These are phyloP conservation scores for Xylaria sp. DNA, from an alignment of 2,329 filamentous ascomycete species.

Conservation along the genomic window DNA sequence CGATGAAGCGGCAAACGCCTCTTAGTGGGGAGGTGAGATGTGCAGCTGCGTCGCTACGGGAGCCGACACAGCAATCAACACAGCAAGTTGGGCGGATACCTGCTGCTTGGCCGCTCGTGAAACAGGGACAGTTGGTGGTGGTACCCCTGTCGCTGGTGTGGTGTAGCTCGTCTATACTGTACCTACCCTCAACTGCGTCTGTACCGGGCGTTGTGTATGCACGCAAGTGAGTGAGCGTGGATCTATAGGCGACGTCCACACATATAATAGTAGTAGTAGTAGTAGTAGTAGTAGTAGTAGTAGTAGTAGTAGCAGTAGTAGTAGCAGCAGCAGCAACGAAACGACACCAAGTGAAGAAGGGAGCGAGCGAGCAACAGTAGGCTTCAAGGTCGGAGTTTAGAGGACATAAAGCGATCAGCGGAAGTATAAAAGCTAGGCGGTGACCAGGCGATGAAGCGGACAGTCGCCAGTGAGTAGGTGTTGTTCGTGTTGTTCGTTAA, in stretches of 20 bases:
- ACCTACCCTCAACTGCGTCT: background rate
- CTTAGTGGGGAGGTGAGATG: slow-evolving; percentile 28
- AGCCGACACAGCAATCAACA: slow-evolving; percentile 11
- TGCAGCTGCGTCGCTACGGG: slow-evolving; percentile 17
- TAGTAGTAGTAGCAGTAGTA: no score
- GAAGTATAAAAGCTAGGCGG: background rate
- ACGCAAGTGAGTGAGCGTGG: slow-evolving; percentile 24
- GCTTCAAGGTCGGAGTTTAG: slow-evolving; percentile 13
- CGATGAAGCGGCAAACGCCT: slow-evolving; percentile 50
- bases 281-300: no score
- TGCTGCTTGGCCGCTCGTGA: slow-evolving; percentile 24
- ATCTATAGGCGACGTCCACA: slow-evolving; percentile 16
- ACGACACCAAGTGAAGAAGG: background rate
- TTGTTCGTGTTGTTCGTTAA: slow-evolving; percentile 22
- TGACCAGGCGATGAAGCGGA: background rate
- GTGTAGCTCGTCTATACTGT: slow-evolving; percentile 7
- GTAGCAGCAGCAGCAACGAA: no score
- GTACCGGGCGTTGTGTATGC: background rate
- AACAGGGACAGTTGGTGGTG: slow-evolving; percentile 15
- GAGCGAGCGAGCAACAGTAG: slow-evolving; percentile 13
- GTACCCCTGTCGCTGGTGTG: slow-evolving; percentile 13
- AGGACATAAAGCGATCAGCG: background rate
- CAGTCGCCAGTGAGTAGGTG: background rate
- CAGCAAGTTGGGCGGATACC: slow-evolving; percentile 19
- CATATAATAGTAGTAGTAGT: no score